These are phyloP conservation scores for Arthromyces matolae DNA, from an alignment of 768 basidiomycete genomes.

Conservation along the genomic window DNA sequence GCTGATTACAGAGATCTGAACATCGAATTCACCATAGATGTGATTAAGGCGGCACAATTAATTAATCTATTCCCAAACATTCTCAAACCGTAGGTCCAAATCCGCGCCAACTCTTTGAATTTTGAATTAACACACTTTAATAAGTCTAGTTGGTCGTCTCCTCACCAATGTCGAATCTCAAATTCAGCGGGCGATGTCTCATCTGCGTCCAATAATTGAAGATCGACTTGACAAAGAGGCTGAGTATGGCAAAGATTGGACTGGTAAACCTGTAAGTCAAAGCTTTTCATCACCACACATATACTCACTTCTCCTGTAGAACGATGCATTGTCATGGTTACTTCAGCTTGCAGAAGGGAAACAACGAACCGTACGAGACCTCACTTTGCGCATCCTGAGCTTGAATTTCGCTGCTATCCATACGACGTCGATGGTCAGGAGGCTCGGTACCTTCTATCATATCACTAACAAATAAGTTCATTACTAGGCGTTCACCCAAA, in stretches of 20 bases:
- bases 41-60: slow-evolving; percentile 23
- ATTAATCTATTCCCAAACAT: slow-evolving; percentile 34
- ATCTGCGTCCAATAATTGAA: slow-evolving; percentile 29
- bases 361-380: slow-evolving; percentile 14
- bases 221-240: slow-evolving; percentile 28
- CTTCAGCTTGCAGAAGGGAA: slow-evolving; percentile 23
- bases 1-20: slow-evolving; percentile 29
- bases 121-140: slow-evolving; percentile 18
- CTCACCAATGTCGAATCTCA: slow-evolving; percentile 20
- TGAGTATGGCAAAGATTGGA: slow-evolving; percentile 26
- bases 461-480: not conserved
- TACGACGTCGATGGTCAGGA: slow-evolving; percentile 22
- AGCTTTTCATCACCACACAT: too few relatives aligned
- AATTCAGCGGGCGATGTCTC: slow-evolving; percentile 20
- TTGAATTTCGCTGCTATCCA: slow-evolving; percentile 31
- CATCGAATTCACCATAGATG: slow-evolving; percentile 29
- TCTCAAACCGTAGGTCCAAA: slow-evolving; percentile 35
- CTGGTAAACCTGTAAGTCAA: slow-evolving; percentile 28
- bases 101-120: not conserved
- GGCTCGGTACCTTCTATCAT: not conserved
- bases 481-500: slow-evolving; percentile 33
- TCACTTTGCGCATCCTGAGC: slow-evolving; percentile 20
- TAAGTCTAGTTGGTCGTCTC: slow-evolving; percentile 18
- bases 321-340: slow-evolving; percentile 28
- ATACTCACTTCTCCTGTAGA: too few relatives aligned